Base-by-base conservation (phyloP, 2,329 filamentous ascomycete genomes). In the Cladosporium colombiae region DNA sequence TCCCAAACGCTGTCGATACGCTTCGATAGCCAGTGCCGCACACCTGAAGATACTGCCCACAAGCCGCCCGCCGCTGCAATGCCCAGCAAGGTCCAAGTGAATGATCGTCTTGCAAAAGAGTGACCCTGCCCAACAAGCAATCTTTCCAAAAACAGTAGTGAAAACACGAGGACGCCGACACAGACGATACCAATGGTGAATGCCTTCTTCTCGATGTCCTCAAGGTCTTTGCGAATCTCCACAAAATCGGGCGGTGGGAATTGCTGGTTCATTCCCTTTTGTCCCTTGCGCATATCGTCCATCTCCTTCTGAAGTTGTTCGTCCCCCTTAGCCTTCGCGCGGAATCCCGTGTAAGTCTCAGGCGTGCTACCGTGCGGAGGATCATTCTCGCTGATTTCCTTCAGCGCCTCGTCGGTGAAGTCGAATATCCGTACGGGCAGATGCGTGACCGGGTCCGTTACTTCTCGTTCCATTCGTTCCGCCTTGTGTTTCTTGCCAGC, bases 381-480 rank as follows among this genome's bases (percentile, higher is more conserved):
- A 5, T 79, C 75, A 67, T 84, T 84, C 72, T 84, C 78, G 37
- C 79, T 74, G 27, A 79, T 77, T 61, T 76, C 75, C 67, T 83
- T 79, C 35, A 91, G 79, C 62, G 89, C 87, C 46, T 86, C 84
- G 31, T 84, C 81, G 0, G 89, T 91, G 71, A 88, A 88, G 73
- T 91, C 89, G 72, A 90, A 87, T 40, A 91, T 89, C 40, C 78
- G 81, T 57, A 91, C 83, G 1, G 89, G 88, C 2, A 91, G 80
- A 76, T 91, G 89, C 1, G 89, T 92, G 46, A 91, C 83, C 0
- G 89, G 89, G 72, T 92, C 89, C 1, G 89, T 91, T 56, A 91
- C 89, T 73, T 89, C 83, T 66, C 84, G 80, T 66, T 83, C 81
- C 29, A 82, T 80, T 33, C 80, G 78, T 65, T 83, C 80, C 33